Conservation (phyloP, 1,284 basidiomycete genomes). For the Sphagnurus paluster region DNA sequence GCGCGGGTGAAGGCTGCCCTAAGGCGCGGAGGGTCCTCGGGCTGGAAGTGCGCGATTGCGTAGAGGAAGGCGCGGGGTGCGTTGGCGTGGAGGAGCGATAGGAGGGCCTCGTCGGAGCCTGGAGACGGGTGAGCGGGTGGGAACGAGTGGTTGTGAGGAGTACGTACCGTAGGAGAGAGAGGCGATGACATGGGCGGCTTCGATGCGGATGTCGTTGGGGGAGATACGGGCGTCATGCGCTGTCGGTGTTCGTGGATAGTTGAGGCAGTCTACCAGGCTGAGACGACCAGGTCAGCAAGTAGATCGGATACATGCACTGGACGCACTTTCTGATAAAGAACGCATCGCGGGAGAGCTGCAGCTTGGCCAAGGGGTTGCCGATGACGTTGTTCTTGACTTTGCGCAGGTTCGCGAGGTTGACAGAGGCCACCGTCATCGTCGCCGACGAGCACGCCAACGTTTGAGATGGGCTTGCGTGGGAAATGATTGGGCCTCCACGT, state of each 20-base stretch:
- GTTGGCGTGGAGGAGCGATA: slow-evolving; percentile 53
- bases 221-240: too few relatives aligned
- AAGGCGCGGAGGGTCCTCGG: slow-evolving; percentile 40
- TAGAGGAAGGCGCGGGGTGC: slow-evolving; percentile 58
- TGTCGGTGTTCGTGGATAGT: too few relatives aligned
- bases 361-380: slow-evolving; percentile 71
- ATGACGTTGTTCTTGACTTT: slow-evolving; percentile 71
- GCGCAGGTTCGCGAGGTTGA: slow-evolving; percentile 48
- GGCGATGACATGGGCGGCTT: slow-evolving; percentile 69
- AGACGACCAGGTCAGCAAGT: slow-evolving; percentile 8
- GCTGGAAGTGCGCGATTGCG: slow-evolving; percentile 47
- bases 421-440: too few relatives aligned
- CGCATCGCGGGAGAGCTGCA: slow-evolving; percentile 51
- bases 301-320: slow-evolving; percentile 27
- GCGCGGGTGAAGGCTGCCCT: slow-evolving; percentile 61
- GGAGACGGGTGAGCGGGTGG: background rate
- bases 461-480: too few relatives aligned
- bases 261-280: slow-evolving; percentile 61
- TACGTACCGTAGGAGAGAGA: slow-evolving; percentile 57
- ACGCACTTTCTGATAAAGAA: slow-evolving; percentile 57
- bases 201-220: slow-evolving; percentile 40
- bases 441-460: too few relatives aligned
- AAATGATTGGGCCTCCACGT: too few relatives aligned
- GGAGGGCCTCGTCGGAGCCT: slow-evolving; percentile 64
- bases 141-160: background rate